Conservation (phyloP, 2,329 filamentous ascomycete genomes). For the Samsoniella hepiali region DNA sequence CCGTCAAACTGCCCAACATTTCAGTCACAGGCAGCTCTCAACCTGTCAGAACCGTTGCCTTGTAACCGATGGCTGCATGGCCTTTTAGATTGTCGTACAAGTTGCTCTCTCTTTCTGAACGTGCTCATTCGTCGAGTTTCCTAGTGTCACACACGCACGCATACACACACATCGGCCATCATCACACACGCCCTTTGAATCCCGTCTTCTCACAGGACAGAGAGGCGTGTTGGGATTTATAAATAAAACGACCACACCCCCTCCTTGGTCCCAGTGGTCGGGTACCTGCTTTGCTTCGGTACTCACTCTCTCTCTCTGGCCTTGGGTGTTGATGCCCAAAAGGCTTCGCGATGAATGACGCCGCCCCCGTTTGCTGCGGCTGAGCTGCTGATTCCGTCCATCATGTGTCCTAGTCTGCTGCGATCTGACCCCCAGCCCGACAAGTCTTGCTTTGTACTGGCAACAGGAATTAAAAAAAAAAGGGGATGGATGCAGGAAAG, state of each 20-base stretch:
- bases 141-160: neutral
- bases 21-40: constrained; percentile 5
- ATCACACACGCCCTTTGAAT: neutral
- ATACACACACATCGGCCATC: neutral
- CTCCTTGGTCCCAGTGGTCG: neutral
- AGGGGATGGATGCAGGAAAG: neutral
- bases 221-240: neutral
- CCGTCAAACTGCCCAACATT: neutral
- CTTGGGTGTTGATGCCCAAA: constrained; percentile 4
- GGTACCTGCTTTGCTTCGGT: constrained; percentile 6
- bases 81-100: neutral
- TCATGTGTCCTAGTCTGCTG: constrained; percentile 18
- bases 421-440: constrained; percentile 1
- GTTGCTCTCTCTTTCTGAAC: neutral
- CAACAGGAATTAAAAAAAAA: neutral
- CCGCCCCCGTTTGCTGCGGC: neutral
- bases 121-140: neutral
- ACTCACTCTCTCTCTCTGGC: neutral
- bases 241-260: neutral
- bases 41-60: constrained; percentile 4
- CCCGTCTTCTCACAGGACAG: neutral
- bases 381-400: constrained; percentile 13
- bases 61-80: neutral
- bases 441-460: neutral
- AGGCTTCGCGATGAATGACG: constrained; percentile 1